Conservation (phyloP, 352 stramenopile genomes). For the Phytophthora tubulina region DNA sequence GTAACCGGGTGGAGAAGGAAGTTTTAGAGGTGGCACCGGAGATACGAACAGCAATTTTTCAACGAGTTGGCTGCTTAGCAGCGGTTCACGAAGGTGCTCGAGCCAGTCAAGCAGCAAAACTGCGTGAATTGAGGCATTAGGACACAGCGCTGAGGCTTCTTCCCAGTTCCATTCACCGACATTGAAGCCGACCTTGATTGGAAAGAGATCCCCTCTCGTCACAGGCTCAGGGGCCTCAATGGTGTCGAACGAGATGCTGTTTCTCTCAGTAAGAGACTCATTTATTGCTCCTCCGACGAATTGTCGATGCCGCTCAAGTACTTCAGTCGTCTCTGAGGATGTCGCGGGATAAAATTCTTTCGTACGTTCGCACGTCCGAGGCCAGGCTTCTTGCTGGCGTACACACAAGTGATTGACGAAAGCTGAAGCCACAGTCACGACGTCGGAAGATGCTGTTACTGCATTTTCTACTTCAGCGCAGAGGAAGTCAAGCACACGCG, state of each 20-base stretch:
- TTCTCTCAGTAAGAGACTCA: constrained; percentile 10
- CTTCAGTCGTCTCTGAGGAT: constrained; percentile 10
- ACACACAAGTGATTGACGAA: constrained; percentile 44
- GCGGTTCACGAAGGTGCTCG: constrained; percentile 71
- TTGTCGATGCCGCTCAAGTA: constrained; percentile 42
- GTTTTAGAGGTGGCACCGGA: constrained; percentile 33
- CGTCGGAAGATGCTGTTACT: constrained; percentile 30
- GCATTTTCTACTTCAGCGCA: constrained; percentile 58
- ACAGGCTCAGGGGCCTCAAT: constrained; percentile 48
- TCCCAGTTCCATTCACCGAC: constrained; percentile 75
- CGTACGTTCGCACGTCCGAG: constrained; percentile 36
- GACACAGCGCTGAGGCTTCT: constrained; percentile 45
- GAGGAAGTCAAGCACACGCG: constrained; percentile 69
- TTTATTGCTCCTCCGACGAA: constrained; percentile 37
- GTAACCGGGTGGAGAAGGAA: constrained; percentile 6
- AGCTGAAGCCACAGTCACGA: constrained; percentile 22
- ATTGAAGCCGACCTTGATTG: constrained; percentile 84
- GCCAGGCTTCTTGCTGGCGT: constrained; percentile 42
- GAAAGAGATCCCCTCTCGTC: constrained; percentile 47
- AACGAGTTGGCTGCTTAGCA: constrained; percentile 52
- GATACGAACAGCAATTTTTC: constrained; percentile 38
- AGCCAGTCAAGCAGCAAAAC: constrained; percentile 85
- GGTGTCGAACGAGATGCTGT: constrained; percentile 11
- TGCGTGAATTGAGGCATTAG: constrained; percentile 35
- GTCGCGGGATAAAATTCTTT: constrained; percentile 32